These are phyloP conservation scores for Linnemannia elongata DNA, from an alignment of 192 early-diverging fungal species.

Conservation along the genomic window DNA sequence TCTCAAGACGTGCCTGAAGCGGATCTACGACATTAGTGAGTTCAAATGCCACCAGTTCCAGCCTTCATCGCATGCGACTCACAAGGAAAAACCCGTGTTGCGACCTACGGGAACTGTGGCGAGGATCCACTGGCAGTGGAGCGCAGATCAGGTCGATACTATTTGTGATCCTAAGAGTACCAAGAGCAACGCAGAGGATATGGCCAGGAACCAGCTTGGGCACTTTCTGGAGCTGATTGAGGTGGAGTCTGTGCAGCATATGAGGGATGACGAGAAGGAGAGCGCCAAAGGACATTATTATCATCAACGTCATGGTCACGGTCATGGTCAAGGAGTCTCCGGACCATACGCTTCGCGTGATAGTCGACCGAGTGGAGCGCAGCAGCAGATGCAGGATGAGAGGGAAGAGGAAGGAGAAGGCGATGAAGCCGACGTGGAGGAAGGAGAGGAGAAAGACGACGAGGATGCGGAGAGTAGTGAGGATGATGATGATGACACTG, in stretches of 20 bases:
- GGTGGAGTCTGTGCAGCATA: conserved; percentile 23
- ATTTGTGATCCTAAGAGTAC: conserved; percentile 3
- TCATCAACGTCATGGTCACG: background rate
- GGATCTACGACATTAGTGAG: conserved; percentile 42
- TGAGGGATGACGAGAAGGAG: background rate
- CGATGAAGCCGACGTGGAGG: background rate
- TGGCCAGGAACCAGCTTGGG: conserved; percentile 20
- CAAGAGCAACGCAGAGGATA: background rate
- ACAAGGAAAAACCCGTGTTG: conserved; percentile 36
- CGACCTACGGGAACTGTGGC: conserved; percentile 13
- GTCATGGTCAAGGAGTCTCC: background rate
- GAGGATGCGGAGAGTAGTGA: background rate
- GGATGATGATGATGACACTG: background rate
- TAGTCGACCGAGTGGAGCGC: background rate
- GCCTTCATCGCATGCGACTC: conserved; percentile 15
- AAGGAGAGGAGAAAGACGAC: background rate
- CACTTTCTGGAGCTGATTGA: conserved; percentile 38
- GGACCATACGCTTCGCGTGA: background rate
- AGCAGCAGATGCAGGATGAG: background rate
- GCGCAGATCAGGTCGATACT: background rate
- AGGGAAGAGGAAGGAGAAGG: background rate
- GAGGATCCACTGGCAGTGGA: conserved; percentile 30
- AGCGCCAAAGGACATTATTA: background rate
- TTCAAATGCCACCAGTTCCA: conserved; percentile 49
- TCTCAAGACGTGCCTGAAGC: conserved; percentile 41